phyloP scores from a whole-genome alignment of 495 filamentous ascomycete species.

The Evernia prunastri region DNA sequence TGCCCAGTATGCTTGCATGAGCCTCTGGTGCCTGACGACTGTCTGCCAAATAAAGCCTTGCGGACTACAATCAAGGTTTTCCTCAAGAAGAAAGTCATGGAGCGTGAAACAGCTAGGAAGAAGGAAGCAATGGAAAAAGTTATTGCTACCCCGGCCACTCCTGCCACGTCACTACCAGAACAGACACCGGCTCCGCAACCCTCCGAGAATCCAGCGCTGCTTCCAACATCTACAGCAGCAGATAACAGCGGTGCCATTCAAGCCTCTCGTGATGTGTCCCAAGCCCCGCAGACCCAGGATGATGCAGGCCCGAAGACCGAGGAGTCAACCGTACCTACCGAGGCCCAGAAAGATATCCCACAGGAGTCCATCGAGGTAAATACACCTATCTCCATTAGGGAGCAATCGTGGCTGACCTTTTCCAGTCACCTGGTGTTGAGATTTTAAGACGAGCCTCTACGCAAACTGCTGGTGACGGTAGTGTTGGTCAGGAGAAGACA shows the following conservation, averaged over 20 bases:
- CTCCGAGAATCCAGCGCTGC: conserved; percentile 9
- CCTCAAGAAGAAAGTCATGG: conserved; percentile 68
- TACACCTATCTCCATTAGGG: neutral
- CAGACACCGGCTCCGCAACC: conserved; percentile 16
- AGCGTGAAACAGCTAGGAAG: conserved; percentile 49
- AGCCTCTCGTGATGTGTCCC: conserved; percentile 18
- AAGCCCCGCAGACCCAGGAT: conserved; percentile 10
- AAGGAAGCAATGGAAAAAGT: conserved; percentile 26
- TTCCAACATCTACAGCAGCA: conserved; percentile 24
- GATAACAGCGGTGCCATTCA: conserved; percentile 25
- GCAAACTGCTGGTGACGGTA: conserved; percentile 22
- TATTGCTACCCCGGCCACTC: conserved; percentile 32
- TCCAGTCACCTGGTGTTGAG: conserved; percentile 20
- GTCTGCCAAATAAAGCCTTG: conserved; percentile 80
- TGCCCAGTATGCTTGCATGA: conserved; percentile 92
- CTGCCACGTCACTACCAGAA: conserved; percentile 23
- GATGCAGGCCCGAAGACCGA: conserved; percentile 12
- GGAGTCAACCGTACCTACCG: conserved; percentile 23
- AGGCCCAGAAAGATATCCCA: conserved; percentile 34
- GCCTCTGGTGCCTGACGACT: conserved; percentile 76
- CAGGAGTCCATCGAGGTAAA: conserved; percentile 39
- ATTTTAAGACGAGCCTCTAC: conserved; percentile 20
- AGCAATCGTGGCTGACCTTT: conserved; percentile 4
- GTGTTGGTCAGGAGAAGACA: conserved; percentile 18
- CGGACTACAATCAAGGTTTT: conserved; percentile 86